A percentile compares a stretch with the other conserved stretches of the same genome.
Evolutionary conservation across 1,139 yeast species (phyloP).

Genomic region (Candida sp.): DNA sequence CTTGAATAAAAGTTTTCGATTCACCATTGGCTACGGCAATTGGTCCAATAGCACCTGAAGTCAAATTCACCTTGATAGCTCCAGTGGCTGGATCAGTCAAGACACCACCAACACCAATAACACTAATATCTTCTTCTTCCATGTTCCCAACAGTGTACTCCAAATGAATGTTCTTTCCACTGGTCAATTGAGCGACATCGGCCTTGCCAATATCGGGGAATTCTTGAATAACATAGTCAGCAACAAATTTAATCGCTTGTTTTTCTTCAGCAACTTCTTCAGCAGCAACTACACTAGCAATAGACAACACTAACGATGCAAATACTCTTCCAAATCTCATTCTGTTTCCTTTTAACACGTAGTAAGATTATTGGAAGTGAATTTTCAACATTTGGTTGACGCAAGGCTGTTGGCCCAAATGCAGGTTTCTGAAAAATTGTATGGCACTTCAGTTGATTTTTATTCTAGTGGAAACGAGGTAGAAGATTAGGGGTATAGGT

Average conservation of each 20-base stretch:
- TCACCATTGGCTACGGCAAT: conserved; percentile 49
- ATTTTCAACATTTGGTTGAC: not conserved
- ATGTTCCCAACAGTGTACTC: conserved; percentile 54
- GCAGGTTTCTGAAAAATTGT: not conserved
- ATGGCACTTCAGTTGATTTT: not conserved
- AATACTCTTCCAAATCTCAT: conserved; percentile 1
- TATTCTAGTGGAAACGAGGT: too few species aligned
- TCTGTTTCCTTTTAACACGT: not conserved
- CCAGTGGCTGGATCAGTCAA: conserved; percentile 56
- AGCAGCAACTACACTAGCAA: conserved; percentile 14
- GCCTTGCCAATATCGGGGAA: conserved; percentile 30
- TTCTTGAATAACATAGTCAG: conserved; percentile 41
- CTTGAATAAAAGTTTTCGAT: conserved; percentile 48
- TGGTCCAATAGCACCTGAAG: conserved; percentile 67
- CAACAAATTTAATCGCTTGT: conserved; percentile 30
- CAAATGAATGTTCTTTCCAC: conserved; percentile 56
- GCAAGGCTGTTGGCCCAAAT: not conserved
- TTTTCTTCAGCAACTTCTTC: conserved; percentile 13
- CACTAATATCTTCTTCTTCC: conserved; percentile 48
- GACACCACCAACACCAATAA: conserved; percentile 76
- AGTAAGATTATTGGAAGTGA: not conserved
- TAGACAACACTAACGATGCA: not conserved
- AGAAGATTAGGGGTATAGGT: not conserved
- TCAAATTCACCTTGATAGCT: conserved; percentile 54
- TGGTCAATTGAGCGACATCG: conserved; percentile 40